Conservation (phyloP, 129 eudicot genomes). For the Chrysanthemum seticuspe region DNA sequence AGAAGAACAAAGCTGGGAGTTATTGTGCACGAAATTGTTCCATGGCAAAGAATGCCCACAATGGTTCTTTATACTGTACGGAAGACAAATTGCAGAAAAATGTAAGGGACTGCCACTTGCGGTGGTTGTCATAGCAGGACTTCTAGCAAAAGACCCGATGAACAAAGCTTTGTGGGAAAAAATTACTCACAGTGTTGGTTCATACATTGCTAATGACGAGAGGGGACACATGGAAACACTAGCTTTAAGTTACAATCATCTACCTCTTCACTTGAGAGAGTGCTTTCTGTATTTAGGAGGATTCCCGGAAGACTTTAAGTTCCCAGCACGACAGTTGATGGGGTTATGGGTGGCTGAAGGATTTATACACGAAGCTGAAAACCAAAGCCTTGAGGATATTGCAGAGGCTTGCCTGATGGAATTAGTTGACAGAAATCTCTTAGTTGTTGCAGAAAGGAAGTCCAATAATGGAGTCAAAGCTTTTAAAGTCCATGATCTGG, state of each 20-base stretch:
- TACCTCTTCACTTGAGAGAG: constrained; percentile 23
- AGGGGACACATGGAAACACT: background rate
- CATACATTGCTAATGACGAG: background rate
- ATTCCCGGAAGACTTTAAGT: constrained; percentile 4
- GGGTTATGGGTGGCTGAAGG: constrained; percentile 44
- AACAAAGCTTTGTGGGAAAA: constrained; percentile 10
- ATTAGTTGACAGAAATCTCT: background rate
- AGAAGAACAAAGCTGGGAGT: constrained; percentile 26
- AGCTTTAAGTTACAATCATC: constrained; percentile 14
- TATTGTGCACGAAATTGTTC: constrained; percentile 24
- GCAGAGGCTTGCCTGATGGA: background rate
- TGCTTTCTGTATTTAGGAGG: constrained; percentile 30
- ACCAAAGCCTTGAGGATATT: constrained; percentile 17
- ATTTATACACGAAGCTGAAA: constrained; percentile 5
- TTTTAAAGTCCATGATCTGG: constrained; percentile 22
- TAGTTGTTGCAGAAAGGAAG: constrained; percentile 3
- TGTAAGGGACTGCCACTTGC: constrained; percentile 41
- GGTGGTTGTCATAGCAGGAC: constrained; percentile 34
- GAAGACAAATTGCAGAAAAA: constrained; percentile 22
- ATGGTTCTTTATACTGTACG: background rate
- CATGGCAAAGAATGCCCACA: background rate
- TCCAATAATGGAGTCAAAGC: background rate
- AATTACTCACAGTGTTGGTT: background rate
- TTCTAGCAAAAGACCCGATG: constrained; percentile 14
- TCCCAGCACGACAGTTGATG: background rate